These are phyloP conservation scores for Nosema muscidifuracis DNA, from an alignment of 371 early-diverging fungal genomes.

Conservation along the genomic window DNA sequence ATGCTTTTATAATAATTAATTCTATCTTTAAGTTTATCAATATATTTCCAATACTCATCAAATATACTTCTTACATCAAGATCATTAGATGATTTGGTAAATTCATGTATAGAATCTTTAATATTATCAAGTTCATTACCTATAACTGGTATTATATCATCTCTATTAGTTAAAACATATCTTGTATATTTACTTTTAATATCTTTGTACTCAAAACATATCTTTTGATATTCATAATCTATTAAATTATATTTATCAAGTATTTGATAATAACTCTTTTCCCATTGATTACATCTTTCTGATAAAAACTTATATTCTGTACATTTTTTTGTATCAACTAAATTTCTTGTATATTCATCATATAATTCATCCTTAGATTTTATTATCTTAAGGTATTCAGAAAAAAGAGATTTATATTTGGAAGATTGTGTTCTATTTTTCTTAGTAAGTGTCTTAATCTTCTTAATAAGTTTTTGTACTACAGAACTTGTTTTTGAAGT, in stretches of 20 bases:
- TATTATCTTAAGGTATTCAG: background rate
- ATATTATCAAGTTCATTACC: constrained; percentile 35
- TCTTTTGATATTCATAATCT: background rate
- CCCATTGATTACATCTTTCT: background rate
- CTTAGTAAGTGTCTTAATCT: background rate
- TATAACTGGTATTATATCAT: constrained; percentile 17
- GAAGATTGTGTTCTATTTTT: background rate
- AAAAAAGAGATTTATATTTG: background rate
- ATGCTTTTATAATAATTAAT: background rate
- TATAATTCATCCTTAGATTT: background rate
- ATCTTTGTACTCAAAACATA: background rate
- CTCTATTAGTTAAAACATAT: constrained; percentile 29
- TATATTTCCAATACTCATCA: background rate
- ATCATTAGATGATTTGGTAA: background rate
- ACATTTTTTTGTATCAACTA: background rate
- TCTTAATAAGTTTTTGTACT: background rate
- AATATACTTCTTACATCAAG: background rate
- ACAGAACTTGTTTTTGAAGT: too few species aligned
- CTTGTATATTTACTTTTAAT: constrained; percentile 14
- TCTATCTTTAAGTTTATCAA: background rate
- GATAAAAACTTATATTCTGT: background rate
- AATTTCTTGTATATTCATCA: background rate
- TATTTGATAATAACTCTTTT: background rate
- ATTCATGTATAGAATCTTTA: background rate
- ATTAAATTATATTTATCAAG: background rate